Evolutionary conservation across 352 stramenopile species (phyloP), one percentile per base, ranked within the genome.

Genomic region (Globisporangium carolinianum): DNA sequence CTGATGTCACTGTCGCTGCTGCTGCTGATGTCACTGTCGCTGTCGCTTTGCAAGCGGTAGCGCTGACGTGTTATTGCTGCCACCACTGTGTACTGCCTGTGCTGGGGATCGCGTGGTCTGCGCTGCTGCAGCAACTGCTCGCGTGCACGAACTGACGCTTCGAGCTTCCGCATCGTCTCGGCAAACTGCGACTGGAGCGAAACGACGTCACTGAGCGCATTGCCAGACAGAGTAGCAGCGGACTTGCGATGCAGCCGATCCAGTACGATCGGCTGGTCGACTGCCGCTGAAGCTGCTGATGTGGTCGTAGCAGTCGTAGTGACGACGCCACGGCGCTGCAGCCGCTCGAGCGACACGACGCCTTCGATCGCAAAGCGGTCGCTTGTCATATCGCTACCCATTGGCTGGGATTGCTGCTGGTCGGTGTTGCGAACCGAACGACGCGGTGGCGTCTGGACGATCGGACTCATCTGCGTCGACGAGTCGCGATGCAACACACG

Each of bases 91-190:
- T 39, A 10, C 6, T 54, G 52, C 51, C 36, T 9, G 10, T 49
- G 14, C 12, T n/a, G 18, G 15, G 11, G 43, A 5, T 46, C 18
- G 2, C 54, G n/a, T 18, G 6, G n/a, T 6, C 11, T 35, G 15
- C 11, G 43, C 10, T 53, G 55, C 35, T 41, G 37, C 32, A 89
- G 63, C 18, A 89, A 54, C 12, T 80, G 65, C 14, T 89, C 76
- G 12, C 79, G 71, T 11, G 72, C 55, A 52, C 87, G 79, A 17
- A 89, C 75, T 0, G 75, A 86, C 58, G 87, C 77, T 32, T 89
- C 79, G 12, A 89, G 62, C 52, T 83, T 79, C 0, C 76, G 63
- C 76, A 89, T 87, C 46, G 76, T 89, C 68, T 89, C 79, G 0
- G 79, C 79, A 36, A 89, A 89, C 47, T 85, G 76, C 11, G 86